Conservation (phyloP, 176 grass and related monocot species). For the Melocanna baccifera region DNA sequence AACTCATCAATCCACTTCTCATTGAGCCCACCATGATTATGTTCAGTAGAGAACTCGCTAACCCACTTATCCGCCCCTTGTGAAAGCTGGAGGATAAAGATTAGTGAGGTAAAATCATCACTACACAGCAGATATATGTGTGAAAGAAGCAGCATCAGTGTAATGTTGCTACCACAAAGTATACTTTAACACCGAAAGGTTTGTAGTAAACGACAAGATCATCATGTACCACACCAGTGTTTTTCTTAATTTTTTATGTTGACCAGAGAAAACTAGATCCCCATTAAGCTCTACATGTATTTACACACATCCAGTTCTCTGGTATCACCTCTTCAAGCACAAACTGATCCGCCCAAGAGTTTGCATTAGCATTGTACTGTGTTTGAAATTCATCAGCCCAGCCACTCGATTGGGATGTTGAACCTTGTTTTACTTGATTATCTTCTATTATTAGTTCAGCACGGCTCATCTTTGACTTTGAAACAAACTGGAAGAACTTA, state of each 20-base stretch:
- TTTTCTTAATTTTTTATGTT: not conserved
- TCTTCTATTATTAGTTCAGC: constrained; percentile 97
- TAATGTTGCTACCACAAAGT: not conserved
- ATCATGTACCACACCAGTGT: not conserved
- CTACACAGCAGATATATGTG: not conserved
- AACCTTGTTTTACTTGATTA: constrained; percentile 95
- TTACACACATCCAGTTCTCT: constrained; percentile 21
- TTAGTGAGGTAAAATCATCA: constrained; percentile 34
- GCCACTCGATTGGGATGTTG: constrained; percentile 57
- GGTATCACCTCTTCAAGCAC: constrained; percentile 67
- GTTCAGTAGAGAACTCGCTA: constrained; percentile 71
- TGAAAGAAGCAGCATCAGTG: not conserved
- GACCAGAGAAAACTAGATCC: constrained; percentile 18
- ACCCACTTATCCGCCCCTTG: constrained; percentile 77
- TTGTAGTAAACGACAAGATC: constrained; percentile 6
- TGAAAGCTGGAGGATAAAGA: constrained; percentile 55
- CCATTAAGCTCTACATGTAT: not conserved
- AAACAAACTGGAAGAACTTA: constrained; percentile 97
- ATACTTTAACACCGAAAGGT: not conserved
- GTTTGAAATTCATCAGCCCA: constrained; percentile 96
- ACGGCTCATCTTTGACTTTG: constrained; percentile 99
- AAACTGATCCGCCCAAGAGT: constrained; percentile 96
- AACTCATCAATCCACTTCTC: constrained; percentile 90
- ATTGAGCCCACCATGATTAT: constrained; percentile 58
- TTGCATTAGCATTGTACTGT: constrained; percentile 73